These are phyloP conservation scores for Trametes punicea DNA, from an alignment of 768 basidiomycete genomes.

Conservation along the genomic window DNA sequence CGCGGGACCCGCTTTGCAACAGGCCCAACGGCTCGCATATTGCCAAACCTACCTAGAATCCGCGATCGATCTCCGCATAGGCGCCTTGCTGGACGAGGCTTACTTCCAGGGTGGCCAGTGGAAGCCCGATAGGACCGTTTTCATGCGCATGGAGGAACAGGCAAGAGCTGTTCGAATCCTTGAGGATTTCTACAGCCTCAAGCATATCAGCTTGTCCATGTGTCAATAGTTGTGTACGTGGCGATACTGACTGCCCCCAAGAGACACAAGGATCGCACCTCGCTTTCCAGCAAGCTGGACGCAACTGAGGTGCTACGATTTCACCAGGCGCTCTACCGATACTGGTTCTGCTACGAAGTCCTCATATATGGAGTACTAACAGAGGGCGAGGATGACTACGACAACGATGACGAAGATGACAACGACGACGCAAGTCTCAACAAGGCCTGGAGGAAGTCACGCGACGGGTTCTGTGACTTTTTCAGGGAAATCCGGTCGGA, in stretches of 20 bases:
- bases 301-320: constrained; percentile 32
- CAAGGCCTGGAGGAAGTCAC: background rate
- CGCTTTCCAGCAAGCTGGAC: constrained; percentile 30
- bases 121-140: constrained; percentile 14
- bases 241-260: background rate
- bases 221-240: no score
- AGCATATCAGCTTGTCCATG: constrained; percentile 23
- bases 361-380: background rate
- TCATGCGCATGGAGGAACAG: constrained; percentile 21
- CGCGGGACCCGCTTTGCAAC: constrained; percentile 23
- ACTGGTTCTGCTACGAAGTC: constrained; percentile 25
- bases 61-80: background rate
- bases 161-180: constrained; percentile 27
- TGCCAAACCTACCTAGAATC: constrained; percentile 5
- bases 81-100: constrained; percentile 7
- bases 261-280: constrained; percentile 39
- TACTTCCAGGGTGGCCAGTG: constrained; percentile 15
- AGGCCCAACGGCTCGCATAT: constrained; percentile 19
- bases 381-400: background rate
- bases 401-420: constrained; percentile 14
- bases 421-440: background rate
- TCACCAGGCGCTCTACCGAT: constrained; percentile 29
- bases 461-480: background rate
- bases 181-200: constrained; percentile 40
- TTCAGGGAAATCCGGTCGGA: constrained; percentile 13